phyloP scores from a whole-genome alignment of 2,329 filamentous ascomycete species.

The Dothistroma pini region DNA sequence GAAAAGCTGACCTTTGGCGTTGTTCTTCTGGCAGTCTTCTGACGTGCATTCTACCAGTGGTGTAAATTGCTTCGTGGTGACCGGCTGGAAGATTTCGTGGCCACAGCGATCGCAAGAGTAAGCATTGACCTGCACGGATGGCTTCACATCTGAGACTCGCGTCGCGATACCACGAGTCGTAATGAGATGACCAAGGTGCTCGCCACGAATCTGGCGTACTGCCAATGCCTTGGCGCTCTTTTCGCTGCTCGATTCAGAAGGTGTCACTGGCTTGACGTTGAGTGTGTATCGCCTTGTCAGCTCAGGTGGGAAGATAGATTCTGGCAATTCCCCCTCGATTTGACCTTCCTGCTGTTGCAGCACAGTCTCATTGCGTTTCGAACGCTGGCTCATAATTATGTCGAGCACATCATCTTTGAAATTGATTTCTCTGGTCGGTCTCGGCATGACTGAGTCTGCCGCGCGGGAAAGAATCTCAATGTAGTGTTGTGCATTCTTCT shows the following conservation, averaged over 20 bases:
- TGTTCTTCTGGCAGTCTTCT: constrained; percentile 82
- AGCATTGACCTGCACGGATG: constrained; percentile 93
- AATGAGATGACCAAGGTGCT: constrained; percentile 89
- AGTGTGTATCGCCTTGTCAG: constrained; percentile 91
- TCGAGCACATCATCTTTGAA: constrained; percentile 98
- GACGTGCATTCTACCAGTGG: constrained; percentile 86
- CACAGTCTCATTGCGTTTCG: constrained; percentile 77
- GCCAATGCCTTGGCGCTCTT: constrained; percentile 64
- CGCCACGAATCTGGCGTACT: constrained; percentile 89
- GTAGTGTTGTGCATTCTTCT: constrained; percentile 91
- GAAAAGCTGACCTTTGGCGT: constrained; percentile 89
- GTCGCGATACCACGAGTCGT: constrained; percentile 93
- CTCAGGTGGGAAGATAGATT: constrained; percentile 84
- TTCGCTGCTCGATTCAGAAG: constrained; percentile 62
- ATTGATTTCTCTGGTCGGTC: constrained; percentile 72
- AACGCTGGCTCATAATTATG: constrained; percentile 89
- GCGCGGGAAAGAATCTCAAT: constrained; percentile 87
- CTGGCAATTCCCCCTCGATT: constrained; percentile 55
- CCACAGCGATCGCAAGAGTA: constrained; percentile 97
- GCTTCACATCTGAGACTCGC: constrained; percentile 95
- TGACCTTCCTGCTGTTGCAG: constrained; percentile 40
- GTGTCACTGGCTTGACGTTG: constrained; percentile 89
- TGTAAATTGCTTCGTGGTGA: constrained; percentile 85
- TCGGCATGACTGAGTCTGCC: constrained; percentile 81
- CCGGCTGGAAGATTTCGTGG: constrained; percentile 94